These are phyloP conservation scores for Penicillium sp. DNA, from an alignment of 2,329 filamentous ascomycete species.

Conservation along the genomic window DNA sequence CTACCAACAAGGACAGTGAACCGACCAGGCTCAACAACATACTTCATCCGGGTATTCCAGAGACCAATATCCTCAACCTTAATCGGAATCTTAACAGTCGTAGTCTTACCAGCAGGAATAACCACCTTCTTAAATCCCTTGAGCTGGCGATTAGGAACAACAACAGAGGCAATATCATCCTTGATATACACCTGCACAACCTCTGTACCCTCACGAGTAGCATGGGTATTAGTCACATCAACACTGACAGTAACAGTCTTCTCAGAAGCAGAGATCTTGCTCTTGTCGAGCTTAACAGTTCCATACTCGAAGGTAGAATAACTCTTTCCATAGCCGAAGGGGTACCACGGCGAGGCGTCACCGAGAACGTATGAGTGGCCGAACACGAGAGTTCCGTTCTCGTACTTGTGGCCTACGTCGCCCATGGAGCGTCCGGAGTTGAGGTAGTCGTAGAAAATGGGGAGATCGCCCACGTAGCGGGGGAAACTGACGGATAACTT, in stretches of 20 bases:
- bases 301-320: constrained; percentile 63
- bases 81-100: constrained; percentile 53
- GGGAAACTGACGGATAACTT: constrained; percentile 67
- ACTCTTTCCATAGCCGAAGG: constrained; percentile 65
- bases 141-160: constrained; percentile 62
- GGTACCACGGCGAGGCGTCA: constrained; percentile 59
- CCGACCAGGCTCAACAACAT: constrained; percentile 70
- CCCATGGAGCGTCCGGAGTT: constrained; percentile 60
- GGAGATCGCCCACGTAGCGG: constrained; percentile 63
- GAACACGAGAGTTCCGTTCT: constrained; percentile 62
- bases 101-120: constrained; percentile 59
- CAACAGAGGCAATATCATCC: constrained; percentile 61
- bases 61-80: constrained; percentile 53
- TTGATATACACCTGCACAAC: constrained; percentile 68
- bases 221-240: constrained; percentile 58
- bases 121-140: constrained; percentile 67
- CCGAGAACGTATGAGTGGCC: constrained; percentile 65
- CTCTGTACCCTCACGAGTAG: constrained; percentile 59
- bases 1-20: constrained; percentile 62
- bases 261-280: constrained; percentile 53
- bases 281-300: constrained; percentile 28
- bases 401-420: constrained; percentile 53
- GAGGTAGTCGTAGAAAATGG: constrained; percentile 70
- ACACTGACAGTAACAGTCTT: constrained; percentile 57
- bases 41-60: constrained; percentile 62